Base-by-base conservation (phyloP, 2,329 filamentous ascomycete species). In the Arthrobotrys sphaeroides region DNA sequence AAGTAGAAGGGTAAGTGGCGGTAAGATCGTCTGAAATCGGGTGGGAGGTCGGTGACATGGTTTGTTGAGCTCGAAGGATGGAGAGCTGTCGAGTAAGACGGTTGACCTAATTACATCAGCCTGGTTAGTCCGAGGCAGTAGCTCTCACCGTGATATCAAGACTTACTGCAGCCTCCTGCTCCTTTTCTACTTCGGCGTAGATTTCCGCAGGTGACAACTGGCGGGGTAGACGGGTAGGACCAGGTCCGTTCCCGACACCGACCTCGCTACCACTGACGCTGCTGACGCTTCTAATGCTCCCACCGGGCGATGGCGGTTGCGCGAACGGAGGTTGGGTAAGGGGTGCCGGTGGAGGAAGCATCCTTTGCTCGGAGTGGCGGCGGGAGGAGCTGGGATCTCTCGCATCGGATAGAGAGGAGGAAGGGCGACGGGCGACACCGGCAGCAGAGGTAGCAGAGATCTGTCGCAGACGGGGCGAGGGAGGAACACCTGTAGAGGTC, bases 201-300 rank as follows among this genome's bases (percentile, higher is more conserved):
- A 98, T 86, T 82, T 98, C 94, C 2, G 93, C 91, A 0, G 93
- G 90, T 0, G 94, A 97, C 82, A 97, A 84, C 2, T 94, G 94
- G 36, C 92, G 88, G 4, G 94, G 94, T 82, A 97, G 94, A 77
- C 94, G 88, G 79, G 96, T 84, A 2, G 94, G 94, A 0, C 91
- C 91, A 67, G 88, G 88, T 0, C 88, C 89, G 31, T 84, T 81
- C 26, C 85, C 85, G 49, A 88, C 85, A 12, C 84, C 85, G 0
- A 84, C 82, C 22, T 77, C 73, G 36, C 73, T 77, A 12, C 67
- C 67, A n/a, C 73, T 72, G 60, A 75, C 40, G 43, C 72, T 75
- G 31, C 72, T 75, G 7, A 75, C 72, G 16, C 72, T 75, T 28
- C 72, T 69, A 74, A 78, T 65, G 43, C 70, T 68, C 24, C 67